Evolutionary conservation across 2,329 filamentous ascomycete genomes (phyloP).

Genomic region (Anthostomella pinea): DNA sequence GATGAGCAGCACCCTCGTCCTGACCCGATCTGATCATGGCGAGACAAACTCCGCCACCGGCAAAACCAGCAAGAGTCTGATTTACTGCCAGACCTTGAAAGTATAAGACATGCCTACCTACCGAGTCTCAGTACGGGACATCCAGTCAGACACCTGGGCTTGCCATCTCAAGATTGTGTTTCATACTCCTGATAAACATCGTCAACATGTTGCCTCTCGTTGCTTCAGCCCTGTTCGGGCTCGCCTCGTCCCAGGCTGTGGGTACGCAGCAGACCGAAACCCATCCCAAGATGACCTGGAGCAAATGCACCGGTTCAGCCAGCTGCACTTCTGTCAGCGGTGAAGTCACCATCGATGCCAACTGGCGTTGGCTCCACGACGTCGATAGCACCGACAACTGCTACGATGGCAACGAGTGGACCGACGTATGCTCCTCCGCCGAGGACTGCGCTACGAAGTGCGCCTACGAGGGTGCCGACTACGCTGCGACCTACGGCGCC

Average conservation of each 20-base stretch:
- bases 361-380: slow-evolving; percentile 53
- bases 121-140: slow-evolving; percentile 6
- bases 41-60: slow-evolving; percentile 15
- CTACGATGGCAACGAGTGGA: slow-evolving; percentile 46
- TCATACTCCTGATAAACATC: slow-evolving; percentile 11
- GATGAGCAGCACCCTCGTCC: slow-evolving; percentile 15
- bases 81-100: too few species aligned
- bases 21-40: slow-evolving; percentile 20
- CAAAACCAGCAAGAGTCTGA: too few species aligned
- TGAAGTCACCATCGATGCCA: slow-evolving; percentile 49
- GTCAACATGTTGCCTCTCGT: slow-evolving; percentile 31
- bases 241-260: slow-evolving; percentile 41
- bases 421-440: slow-evolving; percentile 35
- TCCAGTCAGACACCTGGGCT: too few species aligned
- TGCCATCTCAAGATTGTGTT: too few species aligned
- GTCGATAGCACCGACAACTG: slow-evolving; percentile 43
- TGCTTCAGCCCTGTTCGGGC: slow-evolving; percentile 35
- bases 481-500: slow-evolving; percentile 46
- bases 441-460: slow-evolving; percentile 43
- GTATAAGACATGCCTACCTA: slow-evolving; percentile 23
- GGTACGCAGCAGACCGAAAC: slow-evolving; percentile 40
- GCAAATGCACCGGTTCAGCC: slow-evolving; percentile 43
- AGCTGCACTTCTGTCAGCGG: slow-evolving; percentile 43
- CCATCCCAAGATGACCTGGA: slow-evolving; percentile 47
- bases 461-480: slow-evolving; percentile 45